phyloP scores from a whole-genome alignment of 768 basidiomycete species.

The Pholiota conissans region DNA sequence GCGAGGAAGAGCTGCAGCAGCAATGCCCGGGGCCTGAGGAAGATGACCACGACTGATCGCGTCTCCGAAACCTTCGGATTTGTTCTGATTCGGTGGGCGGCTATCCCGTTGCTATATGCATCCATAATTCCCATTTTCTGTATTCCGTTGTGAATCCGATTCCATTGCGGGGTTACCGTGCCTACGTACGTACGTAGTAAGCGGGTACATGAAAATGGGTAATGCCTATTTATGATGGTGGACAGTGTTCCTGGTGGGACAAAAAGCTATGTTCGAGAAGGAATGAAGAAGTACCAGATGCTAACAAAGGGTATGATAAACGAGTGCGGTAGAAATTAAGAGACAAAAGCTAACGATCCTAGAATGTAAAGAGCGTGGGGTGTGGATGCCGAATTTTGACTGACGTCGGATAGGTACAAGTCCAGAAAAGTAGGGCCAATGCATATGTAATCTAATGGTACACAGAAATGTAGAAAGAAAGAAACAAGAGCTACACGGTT shows the following conservation, averaged over 20 bases:
- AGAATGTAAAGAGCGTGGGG: slow-evolving; percentile 20
- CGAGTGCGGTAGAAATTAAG: slow-evolving; percentile 13
- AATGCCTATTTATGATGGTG: not conserved
- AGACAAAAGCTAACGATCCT: slow-evolving; percentile 5
- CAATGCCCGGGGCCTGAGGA: slow-evolving; percentile 78
- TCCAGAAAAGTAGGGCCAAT: slow-evolving; percentile 18
- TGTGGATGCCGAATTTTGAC: slow-evolving; percentile 16
- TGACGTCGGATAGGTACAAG: slow-evolving; percentile 16
- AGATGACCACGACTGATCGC: slow-evolving; percentile 71
- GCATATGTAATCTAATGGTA: slow-evolving; percentile 17
- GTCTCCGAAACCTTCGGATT: not conserved
- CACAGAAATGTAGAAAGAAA: slow-evolving; percentile 10
- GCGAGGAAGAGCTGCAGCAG: slow-evolving; percentile 54
- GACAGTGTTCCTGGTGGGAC: not conserved
- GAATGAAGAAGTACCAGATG: not conserved
- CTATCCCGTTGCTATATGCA: not conserved
- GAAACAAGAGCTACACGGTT: slow-evolving; percentile 2
- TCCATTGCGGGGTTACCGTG: slow-evolving; percentile 15
- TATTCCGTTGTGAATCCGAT: slow-evolving; percentile 3
- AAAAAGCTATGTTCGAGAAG: slow-evolving; percentile 2
- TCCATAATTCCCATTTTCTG: slow-evolving; percentile 1
- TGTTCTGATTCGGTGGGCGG: not conserved
- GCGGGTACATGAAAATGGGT: slow-evolving; percentile 6
- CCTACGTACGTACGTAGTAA: slow-evolving; percentile 11
- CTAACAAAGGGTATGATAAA: slow-evolving; percentile 12